A percentile compares a stretch with the other conserved stretches of the same genome.
Evolutionary conservation across 2,329 filamentous ascomycete species (phyloP).

Genomic region (Penicillium sp.): DNA sequence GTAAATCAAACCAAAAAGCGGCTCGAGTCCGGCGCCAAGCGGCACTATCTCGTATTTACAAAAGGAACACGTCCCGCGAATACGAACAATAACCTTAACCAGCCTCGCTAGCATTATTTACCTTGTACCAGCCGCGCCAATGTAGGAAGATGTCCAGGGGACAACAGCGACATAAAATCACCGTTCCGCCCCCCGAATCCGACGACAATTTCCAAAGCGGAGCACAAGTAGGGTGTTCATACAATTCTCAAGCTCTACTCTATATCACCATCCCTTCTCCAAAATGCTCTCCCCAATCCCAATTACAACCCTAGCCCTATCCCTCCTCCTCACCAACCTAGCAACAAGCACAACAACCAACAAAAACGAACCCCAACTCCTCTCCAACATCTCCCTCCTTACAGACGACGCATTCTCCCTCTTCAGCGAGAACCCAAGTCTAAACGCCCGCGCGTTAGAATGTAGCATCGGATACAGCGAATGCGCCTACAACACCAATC

Average conservation of each 20-base stretch:
- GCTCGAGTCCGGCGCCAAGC: slow-evolving; percentile 17
- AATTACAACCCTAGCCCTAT: neutral
- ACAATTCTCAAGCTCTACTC: neutral
- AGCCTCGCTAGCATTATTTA: neutral
- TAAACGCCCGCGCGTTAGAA: neutral
- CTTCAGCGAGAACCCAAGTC: slow-evolving; percentile 15
- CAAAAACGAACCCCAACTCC: slow-evolving; percentile 10
- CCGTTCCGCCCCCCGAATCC: neutral
- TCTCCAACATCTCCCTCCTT: slow-evolving; percentile 8
- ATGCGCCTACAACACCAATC: slow-evolving; percentile 12
- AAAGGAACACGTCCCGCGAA: neutral
- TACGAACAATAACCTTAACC: neutral
- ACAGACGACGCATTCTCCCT: neutral
- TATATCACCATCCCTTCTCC: neutral
- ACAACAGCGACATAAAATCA: neutral
- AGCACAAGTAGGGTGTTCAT: no score
- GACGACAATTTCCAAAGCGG: neutral
- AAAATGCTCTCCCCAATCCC: neutral
- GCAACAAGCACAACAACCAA: neutral
- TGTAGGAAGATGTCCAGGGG: neutral
- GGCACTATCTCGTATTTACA: slow-evolving; percentile 17
- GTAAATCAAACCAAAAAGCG: slow-evolving; percentile 4
- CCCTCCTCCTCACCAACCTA: neutral
- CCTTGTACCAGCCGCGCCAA: neutral
- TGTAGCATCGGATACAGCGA: slow-evolving; percentile 13